phyloP scores from a whole-genome alignment of 1,284 basidiomycete species.

The Clitocybe nebularis region DNA sequence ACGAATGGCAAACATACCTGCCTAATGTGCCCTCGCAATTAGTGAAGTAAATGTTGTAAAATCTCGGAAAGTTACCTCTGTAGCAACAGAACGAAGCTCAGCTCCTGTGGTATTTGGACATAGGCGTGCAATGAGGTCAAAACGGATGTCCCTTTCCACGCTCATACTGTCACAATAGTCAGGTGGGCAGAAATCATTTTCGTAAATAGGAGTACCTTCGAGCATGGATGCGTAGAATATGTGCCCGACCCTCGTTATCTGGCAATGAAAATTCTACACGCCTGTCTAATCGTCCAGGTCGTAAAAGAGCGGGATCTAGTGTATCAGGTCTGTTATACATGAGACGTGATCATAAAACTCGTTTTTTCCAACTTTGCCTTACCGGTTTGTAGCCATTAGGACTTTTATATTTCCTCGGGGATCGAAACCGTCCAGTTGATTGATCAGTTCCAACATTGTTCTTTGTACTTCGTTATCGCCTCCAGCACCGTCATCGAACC shows the following conservation, averaged over 20 bases:
- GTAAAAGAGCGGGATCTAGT: constrained; percentile 92
- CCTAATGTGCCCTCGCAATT: constrained; percentile 39
- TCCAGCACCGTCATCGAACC: constrained; percentile 98
- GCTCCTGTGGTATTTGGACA: constrained; percentile 99
- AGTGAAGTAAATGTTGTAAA: constrained; percentile 2
- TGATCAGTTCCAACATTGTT: constrained; percentile 99
- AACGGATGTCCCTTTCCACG: constrained; percentile 95
- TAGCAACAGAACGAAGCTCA: constrained; percentile 94
- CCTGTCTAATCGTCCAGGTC: constrained; percentile 95
- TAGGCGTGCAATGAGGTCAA: constrained; percentile 93
- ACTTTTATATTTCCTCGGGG: constrained; percentile 99
- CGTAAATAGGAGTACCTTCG: constrained; percentile 57
- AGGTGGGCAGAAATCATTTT: background rate
- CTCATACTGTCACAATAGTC: constrained; percentile 74
- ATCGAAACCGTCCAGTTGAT: constrained; percentile 98
- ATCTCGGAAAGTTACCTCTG: constrained; percentile 59
- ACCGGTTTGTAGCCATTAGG: constrained; percentile 98
- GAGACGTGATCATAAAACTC: constrained; percentile 7
- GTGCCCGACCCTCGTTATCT: constrained; percentile 94
- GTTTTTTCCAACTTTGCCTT: constrained; percentile 19
- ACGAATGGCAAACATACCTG: constrained; percentile 99
- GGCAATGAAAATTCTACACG: constrained; percentile 95
- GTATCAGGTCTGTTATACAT: constrained; percentile 80
- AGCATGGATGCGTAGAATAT: constrained; percentile 96
- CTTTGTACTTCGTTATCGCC: constrained; percentile 99